Base-by-base conservation (phyloP, 768 basidiomycete species). In the Pleurotus giganteus region DNA sequence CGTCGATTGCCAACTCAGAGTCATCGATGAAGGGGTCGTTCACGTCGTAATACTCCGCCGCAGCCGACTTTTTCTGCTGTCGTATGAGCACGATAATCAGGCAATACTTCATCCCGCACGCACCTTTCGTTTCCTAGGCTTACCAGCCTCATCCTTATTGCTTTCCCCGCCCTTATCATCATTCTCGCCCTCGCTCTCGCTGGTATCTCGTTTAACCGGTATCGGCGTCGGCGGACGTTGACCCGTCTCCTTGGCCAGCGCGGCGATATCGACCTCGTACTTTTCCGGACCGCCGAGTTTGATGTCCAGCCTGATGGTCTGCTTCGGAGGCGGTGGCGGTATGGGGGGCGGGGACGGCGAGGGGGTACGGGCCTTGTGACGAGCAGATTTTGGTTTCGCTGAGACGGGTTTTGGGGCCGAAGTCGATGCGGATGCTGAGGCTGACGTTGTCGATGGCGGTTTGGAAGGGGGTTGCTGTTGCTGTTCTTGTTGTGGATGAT, bases 21-120 rank as follows among this genome's bases (percentile, higher is more conserved):
- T 99, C 97, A 76, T 99, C 97, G 65, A 99, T 97, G 74, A 98
- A 98, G 0, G 92, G 89, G 71, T 99, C 97, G 0, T 78, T 73
- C 17, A 86, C 76, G 72, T 99, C 96, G 76, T 99, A 99, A 63
- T 94, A 91, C 65, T 89, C 91, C 19, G 83, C 71, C 0, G 76
- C 74, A 1, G 69, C 66, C 4, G 46, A 12, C 46, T 47, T 47
- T 47, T 47, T 47, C 46, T 47, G 29, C 26, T 32, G 6, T 6
- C 31, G 15, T 28, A 34, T 53, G 4, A 58, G 50, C 39, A 39
- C 42, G 26, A 49, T 1, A 45, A 47, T 39, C 37, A 42, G 28
- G 28, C 52, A 47, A 46, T 47, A 23, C 47, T 54, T 45, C 19
- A 44, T 28, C 31, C 9, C 54, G 39, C 5, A 23, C 61, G 31